Conservation (phyloP, 371 early-diverging fungal genomes). For the Catenaria anguillulae region DNA sequence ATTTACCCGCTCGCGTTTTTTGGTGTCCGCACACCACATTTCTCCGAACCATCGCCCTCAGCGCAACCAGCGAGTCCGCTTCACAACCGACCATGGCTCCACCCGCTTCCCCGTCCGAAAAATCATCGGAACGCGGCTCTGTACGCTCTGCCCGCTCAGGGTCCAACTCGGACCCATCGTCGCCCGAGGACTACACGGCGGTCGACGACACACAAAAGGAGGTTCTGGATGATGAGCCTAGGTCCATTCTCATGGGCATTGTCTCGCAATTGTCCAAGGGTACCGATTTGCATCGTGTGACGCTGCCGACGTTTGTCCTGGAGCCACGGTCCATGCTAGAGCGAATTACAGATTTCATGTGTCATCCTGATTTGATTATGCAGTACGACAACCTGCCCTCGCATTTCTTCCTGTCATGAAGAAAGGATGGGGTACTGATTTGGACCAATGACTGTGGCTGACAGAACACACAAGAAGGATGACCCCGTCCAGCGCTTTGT, state of each 20-base stretch:
- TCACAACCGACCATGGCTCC: too few relatives aligned
- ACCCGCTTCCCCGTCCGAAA: too few relatives aligned
- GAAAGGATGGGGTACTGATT: background rate
- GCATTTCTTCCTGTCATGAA: background rate
- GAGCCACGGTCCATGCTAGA: slow-evolving; percentile 92
- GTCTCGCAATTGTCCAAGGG: slow-evolving; percentile 76
- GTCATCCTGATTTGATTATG: slow-evolving; percentile 74
- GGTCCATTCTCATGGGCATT: slow-evolving; percentile 68
- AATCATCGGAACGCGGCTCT: too few relatives aligned
- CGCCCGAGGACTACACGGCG: background rate
- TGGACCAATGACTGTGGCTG: background rate
- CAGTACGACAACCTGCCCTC: too few relatives aligned
- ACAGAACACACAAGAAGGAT: slow-evolving; percentile 19
- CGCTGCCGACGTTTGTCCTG: slow-evolving; percentile 90
- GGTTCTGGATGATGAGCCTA: slow-evolving; percentile 71
- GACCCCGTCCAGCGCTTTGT: slow-evolving; percentile 78
- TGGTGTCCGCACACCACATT: too few relatives aligned
- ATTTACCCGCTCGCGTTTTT: too few relatives aligned
- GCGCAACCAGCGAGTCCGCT: too few relatives aligned
- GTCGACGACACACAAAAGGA: slow-evolving; percentile 42
- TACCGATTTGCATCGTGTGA: slow-evolving; percentile 72
- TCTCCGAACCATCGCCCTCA: too few relatives aligned
- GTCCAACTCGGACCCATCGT: too few relatives aligned
- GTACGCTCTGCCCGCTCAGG: too few relatives aligned
- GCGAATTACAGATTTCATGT: slow-evolving; percentile 88